Evolutionary conservation across 352 stramenopile genomes (phyloP).

Genomic region (Globisporangium cystogenes): DNA sequence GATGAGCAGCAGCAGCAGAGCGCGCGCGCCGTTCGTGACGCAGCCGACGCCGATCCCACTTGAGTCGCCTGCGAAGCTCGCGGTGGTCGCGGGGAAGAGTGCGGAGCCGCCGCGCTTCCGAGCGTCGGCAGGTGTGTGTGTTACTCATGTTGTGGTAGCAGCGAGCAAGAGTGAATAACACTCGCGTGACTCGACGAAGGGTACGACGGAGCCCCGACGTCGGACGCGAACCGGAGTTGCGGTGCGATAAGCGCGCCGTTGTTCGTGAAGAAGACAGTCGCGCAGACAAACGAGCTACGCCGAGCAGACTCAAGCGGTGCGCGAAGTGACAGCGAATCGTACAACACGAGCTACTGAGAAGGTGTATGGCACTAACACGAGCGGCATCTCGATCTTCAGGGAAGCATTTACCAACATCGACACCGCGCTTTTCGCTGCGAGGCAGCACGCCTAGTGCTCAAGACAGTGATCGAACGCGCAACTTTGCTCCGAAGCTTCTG

Average conservation of each 20-base stretch:
- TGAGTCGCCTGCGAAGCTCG: slow-evolving; percentile 9
- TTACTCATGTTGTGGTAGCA: too few species aligned
- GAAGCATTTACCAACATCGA: not conserved
- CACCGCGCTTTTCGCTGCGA: not conserved
- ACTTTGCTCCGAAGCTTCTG: not conserved
- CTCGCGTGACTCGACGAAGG: not conserved
- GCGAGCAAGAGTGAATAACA: not conserved
- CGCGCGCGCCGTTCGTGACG: not conserved
- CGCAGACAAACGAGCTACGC: not conserved
- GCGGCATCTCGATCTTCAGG: not conserved
- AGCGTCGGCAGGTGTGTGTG: not conserved
- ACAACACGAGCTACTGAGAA: not conserved
- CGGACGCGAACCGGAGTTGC: not conserved
- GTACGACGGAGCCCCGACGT: not conserved
- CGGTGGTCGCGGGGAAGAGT: not conserved
- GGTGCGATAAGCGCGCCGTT: not conserved
- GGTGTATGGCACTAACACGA: too few species aligned
- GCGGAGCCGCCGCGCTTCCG: not conserved
- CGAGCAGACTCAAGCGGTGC: not conserved
- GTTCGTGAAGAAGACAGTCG: not conserved
- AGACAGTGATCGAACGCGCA: not conserved
- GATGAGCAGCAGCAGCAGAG: not conserved
- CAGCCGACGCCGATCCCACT: slow-evolving; percentile 7
- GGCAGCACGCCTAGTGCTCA: not conserved
- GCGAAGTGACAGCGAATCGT: not conserved